These are phyloP conservation scores for Nidularia pulvinata DNA, from an alignment of 768 basidiomycete genomes.

Conservation along the genomic window DNA sequence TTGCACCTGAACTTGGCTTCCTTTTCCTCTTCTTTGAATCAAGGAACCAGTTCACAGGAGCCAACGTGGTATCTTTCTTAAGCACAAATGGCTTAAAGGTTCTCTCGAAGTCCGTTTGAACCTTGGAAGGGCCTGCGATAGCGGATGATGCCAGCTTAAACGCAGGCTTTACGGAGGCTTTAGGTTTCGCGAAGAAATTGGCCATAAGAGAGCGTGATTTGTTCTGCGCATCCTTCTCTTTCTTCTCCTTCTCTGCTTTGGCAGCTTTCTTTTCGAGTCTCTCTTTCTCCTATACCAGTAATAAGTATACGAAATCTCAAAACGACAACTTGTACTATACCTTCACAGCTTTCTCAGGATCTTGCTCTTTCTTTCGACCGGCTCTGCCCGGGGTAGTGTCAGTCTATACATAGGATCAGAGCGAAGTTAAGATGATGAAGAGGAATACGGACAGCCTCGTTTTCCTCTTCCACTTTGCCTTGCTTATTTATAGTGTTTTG, in stretches of 20 bases:
- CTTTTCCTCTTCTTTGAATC: slow-evolving; percentile 23
- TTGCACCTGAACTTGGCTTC: slow-evolving; percentile 14
- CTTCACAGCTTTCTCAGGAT: slow-evolving; percentile 61
- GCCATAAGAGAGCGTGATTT: slow-evolving; percentile 78
- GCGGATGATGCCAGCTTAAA: slow-evolving; percentile 20
- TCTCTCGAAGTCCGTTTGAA: slow-evolving; percentile 66
- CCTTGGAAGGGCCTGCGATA: slow-evolving; percentile 32
- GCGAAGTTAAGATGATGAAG: neutral
- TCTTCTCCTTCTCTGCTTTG: slow-evolving; percentile 72
- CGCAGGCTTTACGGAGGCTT: slow-evolving; percentile 20
- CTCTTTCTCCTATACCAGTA: slow-evolving; percentile 61
- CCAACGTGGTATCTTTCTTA: slow-evolving; percentile 73
- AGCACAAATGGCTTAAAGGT: slow-evolving; percentile 79
- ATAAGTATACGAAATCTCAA: neutral
- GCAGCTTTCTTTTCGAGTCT: slow-evolving; percentile 66
- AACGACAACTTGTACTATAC: slow-evolving; percentile 21
- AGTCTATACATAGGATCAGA: neutral
- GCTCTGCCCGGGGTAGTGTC: slow-evolving; percentile 8
- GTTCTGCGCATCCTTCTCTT: slow-evolving; percentile 65
- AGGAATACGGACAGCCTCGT: slow-evolving; percentile 29
- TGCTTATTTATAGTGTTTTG: slow-evolving; percentile 29
- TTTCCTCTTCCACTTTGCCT: slow-evolving; percentile 33
- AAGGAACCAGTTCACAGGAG: slow-evolving; percentile 73
- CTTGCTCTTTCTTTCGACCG: slow-evolving; percentile 43
- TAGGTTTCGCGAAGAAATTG: slow-evolving; percentile 75